phyloP scores from a whole-genome alignment of 768 basidiomycete species.

The Tricholoma flavovirens region DNA sequence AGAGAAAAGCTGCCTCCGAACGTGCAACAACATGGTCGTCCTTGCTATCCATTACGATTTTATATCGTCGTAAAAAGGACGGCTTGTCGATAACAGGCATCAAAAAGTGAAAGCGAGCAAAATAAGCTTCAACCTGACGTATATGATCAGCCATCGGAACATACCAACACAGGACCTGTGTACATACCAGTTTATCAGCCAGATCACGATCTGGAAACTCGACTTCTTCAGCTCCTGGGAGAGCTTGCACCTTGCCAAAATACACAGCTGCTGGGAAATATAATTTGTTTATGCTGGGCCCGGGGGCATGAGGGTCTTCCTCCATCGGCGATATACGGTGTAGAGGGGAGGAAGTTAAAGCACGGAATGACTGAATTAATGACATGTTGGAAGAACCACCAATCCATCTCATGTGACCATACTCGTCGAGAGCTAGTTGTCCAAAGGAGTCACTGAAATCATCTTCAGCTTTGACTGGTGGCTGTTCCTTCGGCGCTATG shows the following conservation, averaged over 20 bases:
- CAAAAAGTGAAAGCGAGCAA: constrained; percentile 79
- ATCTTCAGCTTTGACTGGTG: constrained; percentile 56
- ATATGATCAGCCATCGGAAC: constrained; percentile 2
- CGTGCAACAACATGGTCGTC: constrained; percentile 48
- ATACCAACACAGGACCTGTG: neutral
- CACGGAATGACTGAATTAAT: constrained; percentile 81
- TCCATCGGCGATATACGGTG: constrained; percentile 81
- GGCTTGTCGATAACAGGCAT: constrained; percentile 87
- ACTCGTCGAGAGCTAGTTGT: constrained; percentile 83
- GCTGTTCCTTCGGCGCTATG: constrained; percentile 29
- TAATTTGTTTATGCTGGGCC: constrained; percentile 75
- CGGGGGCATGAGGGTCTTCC: constrained; percentile 73
- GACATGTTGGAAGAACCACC: constrained; percentile 91
- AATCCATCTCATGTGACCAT: constrained; percentile 89
- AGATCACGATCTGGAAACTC: constrained; percentile 83
- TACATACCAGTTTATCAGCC: constrained; percentile 77
- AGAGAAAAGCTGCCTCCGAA: constrained; percentile 68
- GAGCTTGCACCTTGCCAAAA: constrained; percentile 79
- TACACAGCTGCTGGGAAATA: constrained; percentile 87
- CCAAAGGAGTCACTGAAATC: constrained; percentile 84
- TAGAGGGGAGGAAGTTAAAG: constrained; percentile 65
- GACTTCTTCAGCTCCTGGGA: constrained; percentile 80
- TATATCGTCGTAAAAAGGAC: constrained; percentile 70
- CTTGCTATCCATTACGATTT: constrained; percentile 65
- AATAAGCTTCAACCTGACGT: constrained; percentile 78